These are phyloP conservation scores for Xylaria castorea DNA, from an alignment of 495 filamentous ascomycete genomes.

Conservation along the genomic window DNA sequence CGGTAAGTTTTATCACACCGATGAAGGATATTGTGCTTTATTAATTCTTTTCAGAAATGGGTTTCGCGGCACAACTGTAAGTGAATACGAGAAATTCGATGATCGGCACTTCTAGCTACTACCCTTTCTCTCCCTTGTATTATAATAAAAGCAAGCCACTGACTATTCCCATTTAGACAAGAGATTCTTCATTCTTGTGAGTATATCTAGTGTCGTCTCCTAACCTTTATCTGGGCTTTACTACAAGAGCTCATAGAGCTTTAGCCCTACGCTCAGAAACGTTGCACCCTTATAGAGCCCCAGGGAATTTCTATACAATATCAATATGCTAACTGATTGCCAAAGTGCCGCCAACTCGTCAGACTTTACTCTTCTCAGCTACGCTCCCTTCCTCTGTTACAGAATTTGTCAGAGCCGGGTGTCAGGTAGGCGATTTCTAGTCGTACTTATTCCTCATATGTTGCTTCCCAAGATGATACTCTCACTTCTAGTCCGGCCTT, in stretches of 20 bases:
- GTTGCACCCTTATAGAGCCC: background rate
- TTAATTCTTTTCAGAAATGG: constrained; percentile 66
- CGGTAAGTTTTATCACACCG: constrained; percentile 40
- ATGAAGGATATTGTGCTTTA: background rate
- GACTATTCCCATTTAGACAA: constrained; percentile 42
- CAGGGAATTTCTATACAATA: no score
- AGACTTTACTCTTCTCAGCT: constrained; percentile 93
- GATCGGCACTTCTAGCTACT: background rate
- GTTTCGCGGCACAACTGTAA: constrained; percentile 84
- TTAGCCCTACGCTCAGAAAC: background rate
- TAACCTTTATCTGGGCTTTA: background rate
- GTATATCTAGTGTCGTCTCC: background rate
- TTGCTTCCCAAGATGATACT: background rate
- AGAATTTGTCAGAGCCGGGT: constrained; percentile 91
- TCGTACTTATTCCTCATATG: background rate
- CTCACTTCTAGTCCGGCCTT: background rate
- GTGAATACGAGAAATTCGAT: background rate
- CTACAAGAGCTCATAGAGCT: background rate
- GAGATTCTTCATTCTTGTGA: constrained; percentile 83
- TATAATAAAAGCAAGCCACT: background rate
- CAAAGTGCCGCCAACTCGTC: constrained; percentile 73
- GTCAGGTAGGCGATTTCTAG: constrained; percentile 17
- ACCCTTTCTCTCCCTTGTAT: background rate
- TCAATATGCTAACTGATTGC: background rate
- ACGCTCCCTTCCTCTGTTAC: constrained; percentile 92